Evolutionary conservation across 176 grass and related monocot species (phyloP).

Genomic region (Musa acuminata): DNA sequence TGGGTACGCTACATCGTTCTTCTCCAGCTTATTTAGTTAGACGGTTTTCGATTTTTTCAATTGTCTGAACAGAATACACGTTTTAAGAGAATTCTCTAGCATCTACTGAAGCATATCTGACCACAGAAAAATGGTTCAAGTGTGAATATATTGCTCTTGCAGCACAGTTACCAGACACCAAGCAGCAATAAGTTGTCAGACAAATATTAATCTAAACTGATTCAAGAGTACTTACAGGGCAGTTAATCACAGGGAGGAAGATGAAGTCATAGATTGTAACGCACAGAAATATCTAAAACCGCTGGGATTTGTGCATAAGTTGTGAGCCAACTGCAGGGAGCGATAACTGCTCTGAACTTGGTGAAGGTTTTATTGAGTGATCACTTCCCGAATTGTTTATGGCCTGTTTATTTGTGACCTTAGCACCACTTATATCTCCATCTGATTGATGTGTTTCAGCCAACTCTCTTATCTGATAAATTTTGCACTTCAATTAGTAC

Average conservation of each 20-base stretch:
- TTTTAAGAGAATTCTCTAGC: no score
- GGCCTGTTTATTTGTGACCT: slow-evolving; percentile 32
- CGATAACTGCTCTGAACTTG: slow-evolving; percentile 42
- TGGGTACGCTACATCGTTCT: no score
- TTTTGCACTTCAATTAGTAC: slow-evolving; percentile 8
- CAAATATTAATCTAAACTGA: background rate
- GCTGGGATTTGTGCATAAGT: slow-evolving; percentile 36
- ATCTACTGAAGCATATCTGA: background rate
- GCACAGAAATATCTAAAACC: slow-evolving; percentile 32
- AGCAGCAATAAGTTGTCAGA: background rate
- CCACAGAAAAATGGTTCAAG: background rate
- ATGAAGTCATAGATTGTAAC: background rate
- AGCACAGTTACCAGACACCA: no score
- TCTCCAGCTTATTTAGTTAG: no score
- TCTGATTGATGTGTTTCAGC: slow-evolving; percentile 42
- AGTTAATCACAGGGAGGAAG: background rate
- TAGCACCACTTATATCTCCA: slow-evolving; percentile 35
- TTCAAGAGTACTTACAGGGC: background rate
- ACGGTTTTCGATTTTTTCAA: no score
- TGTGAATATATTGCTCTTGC: background rate
- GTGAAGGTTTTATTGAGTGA: slow-evolving; percentile 37
- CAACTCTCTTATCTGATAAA: slow-evolving; percentile 42
- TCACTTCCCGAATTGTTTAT: slow-evolving; percentile 33
- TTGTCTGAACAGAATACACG: no score
- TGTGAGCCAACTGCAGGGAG: slow-evolving; percentile 21